phyloP scores from a whole-genome alignment of 352 stramenopile genomes.

The Phytopythium chamaehyphon region DNA sequence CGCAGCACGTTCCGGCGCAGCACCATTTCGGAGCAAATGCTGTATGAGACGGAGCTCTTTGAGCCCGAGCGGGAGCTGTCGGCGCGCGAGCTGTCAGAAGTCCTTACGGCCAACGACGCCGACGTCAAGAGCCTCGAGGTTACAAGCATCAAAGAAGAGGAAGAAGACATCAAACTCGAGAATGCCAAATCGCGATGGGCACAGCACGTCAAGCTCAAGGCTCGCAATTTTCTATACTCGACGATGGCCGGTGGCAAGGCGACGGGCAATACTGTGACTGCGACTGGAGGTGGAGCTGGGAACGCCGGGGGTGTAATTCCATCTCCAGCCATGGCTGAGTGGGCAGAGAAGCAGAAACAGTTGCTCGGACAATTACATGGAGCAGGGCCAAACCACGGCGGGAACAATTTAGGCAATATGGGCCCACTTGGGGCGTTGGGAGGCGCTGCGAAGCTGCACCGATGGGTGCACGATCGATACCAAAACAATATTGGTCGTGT shows the following conservation, averaged over 20 bases:
- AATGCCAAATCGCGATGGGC: constrained; percentile 81
- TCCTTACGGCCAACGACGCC: constrained; percentile 58
- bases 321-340: constrained; percentile 54
- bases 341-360: constrained; percentile 71
- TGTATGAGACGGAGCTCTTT: constrained; percentile 81
- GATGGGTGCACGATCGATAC: constrained; percentile 72
- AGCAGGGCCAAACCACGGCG: constrained; percentile 10
- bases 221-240: constrained; percentile 68
- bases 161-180: constrained; percentile 78
- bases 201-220: constrained; percentile 84
- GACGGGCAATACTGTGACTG: background rate
- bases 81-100: constrained; percentile 63
- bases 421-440: constrained; percentile 25
- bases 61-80: constrained; percentile 78
- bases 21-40: constrained; percentile 82
- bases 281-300: constrained; percentile 6
- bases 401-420: constrained; percentile 20
- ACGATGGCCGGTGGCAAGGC: constrained; percentile 34
- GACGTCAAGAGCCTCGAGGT: constrained; percentile 69
- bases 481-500: constrained; percentile 70
- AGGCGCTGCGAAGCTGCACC: constrained; percentile 72
- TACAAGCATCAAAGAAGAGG: constrained; percentile 84
- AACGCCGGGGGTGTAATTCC: constrained; percentile 16
- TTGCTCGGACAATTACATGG: constrained; percentile 52
- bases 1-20: constrained; percentile 75